phyloP scores from a whole-genome alignment of 345 rosid genomes.

The Salix suchowensis region DNA sequence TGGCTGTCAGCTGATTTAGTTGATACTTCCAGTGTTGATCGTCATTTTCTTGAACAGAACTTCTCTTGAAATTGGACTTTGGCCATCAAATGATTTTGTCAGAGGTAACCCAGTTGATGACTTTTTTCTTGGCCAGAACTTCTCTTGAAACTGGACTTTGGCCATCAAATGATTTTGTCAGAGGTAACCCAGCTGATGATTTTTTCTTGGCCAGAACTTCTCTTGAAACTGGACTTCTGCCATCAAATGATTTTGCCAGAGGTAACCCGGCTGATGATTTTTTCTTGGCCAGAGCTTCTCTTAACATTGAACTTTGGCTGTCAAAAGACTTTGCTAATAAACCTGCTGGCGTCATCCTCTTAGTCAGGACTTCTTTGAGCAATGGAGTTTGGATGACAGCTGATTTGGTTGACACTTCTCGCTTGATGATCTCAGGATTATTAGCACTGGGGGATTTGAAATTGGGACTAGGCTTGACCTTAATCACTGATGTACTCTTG shows the following conservation, averaged over 20 bases:
- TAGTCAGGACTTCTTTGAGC: background rate
- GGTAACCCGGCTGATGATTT: background rate
- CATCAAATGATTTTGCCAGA: conserved; percentile 12
- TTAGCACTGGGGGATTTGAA: conserved; percentile 4
- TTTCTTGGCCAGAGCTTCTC: background rate
- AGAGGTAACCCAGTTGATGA: background rate
- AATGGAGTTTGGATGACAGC: background rate
- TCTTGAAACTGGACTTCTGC: conserved; percentile 5
- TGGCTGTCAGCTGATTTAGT: conserved; percentile 12
- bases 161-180: conserved; percentile 13
- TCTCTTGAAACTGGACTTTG: conserved; percentile 9
- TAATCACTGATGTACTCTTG: conserved; percentile 26
- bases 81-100: conserved; percentile 14
- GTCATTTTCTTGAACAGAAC: conserved; percentile 6
- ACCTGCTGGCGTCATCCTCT: background rate
- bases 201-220: conserved; percentile 12
- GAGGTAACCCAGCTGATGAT: background rate
- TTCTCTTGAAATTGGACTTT: conserved; percentile 9
- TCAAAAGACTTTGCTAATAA: conserved; percentile 9
- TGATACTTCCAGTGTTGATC: background rate
- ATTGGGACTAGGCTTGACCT: conserved; percentile 22
- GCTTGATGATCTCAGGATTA: conserved; percentile 24
- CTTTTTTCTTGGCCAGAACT: conserved; percentile 8
- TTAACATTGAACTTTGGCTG: background rate
- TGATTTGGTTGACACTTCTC: conserved; percentile 20